A percentile compares a stretch with the other conserved stretches of the same genome.
Conservation (phyloP, 2,329 filamentous ascomycete genomes). For the Lasiodiplodia sp. region DNA sequence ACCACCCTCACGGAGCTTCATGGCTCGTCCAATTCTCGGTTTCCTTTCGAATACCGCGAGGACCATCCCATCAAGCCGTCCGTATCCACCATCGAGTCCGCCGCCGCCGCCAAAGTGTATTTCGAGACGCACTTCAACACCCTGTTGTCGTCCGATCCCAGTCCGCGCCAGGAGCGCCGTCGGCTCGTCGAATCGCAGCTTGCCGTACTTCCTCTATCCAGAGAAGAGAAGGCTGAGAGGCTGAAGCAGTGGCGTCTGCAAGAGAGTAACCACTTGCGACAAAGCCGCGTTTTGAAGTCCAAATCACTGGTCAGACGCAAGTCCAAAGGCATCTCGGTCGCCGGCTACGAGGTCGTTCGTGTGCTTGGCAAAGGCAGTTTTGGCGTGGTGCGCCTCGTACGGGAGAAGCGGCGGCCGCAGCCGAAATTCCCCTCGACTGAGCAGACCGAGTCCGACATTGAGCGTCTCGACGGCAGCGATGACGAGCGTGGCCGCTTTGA, state of each 20-base stretch:
- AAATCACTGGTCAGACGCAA: conserved; percentile 59
- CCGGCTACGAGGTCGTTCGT: conserved; percentile 81
- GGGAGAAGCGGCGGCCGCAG: conserved; percentile 59
- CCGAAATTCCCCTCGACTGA: conserved; percentile 24
- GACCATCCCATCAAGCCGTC: conserved; percentile 43
- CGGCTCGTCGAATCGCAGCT: conserved; percentile 70
- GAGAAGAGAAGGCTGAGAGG: conserved; percentile 62
- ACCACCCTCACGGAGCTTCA: conserved; percentile 7
- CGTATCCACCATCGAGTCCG: conserved; percentile 73
- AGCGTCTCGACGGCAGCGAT: conserved; percentile 31
- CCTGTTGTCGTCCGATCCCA: conserved; percentile 62
- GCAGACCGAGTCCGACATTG: conserved; percentile 32
- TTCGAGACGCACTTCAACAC: conserved; percentile 85
- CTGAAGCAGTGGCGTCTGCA: conserved; percentile 67
- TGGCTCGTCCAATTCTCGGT: not conserved
- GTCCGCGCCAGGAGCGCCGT: conserved; percentile 67
- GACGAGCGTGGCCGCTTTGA: conserved; percentile 17
- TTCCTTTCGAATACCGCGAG: conserved; percentile 9
- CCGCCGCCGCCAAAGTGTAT: conserved; percentile 82
- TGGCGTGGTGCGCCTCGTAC: conserved; percentile 86
- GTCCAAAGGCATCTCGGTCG: conserved; percentile 60
- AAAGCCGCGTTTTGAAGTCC: conserved; percentile 73
- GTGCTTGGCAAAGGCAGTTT: conserved; percentile 93
- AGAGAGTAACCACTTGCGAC: conserved; percentile 78
- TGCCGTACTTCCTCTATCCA: conserved; percentile 60